These are phyloP conservation scores for Cyclotella kingstonii DNA, from an alignment of 108 stramenopile genomes.

Conservation along the genomic window DNA sequence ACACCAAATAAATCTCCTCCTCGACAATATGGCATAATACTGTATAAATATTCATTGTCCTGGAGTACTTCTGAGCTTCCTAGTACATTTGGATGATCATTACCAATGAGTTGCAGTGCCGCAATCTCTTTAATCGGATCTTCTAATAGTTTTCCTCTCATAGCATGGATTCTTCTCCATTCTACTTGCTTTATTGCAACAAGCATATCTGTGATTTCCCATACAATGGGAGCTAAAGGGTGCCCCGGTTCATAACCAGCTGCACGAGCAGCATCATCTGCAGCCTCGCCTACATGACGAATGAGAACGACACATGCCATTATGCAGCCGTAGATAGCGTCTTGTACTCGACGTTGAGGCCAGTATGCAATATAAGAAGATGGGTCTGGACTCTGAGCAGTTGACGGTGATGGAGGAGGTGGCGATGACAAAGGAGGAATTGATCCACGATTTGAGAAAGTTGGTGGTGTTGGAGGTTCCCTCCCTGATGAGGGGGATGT, in stretches of 20 bases:
- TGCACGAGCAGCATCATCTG: constrained; percentile 78
- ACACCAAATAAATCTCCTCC: constrained; percentile 90
- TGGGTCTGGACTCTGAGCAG: constrained; percentile 4
- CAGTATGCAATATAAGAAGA: constrained; percentile 64
- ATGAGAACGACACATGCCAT: constrained; percentile 73
- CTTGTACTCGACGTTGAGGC: constrained; percentile 76
- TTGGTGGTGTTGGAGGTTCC: background rate
- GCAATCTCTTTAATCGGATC: constrained; percentile 91
- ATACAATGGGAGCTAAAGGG: constrained; percentile 74
- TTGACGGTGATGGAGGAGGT: constrained; percentile 32
- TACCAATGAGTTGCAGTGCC: constrained; percentile 83
- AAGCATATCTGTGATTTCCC: constrained; percentile 70
- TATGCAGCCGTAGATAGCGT: constrained; percentile 85
- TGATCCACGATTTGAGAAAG: constrained; percentile 8
- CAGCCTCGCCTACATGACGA: constrained; percentile 69
- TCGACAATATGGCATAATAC: constrained; percentile 85
- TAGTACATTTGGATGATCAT: constrained; percentile 67
- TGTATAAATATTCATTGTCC: constrained; percentile 82
- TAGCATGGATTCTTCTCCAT: constrained; percentile 78
- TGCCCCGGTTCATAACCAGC: constrained; percentile 77
- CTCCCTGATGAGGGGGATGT: constrained; percentile 2
- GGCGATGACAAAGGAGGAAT: background rate
- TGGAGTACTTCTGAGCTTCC: constrained; percentile 78
- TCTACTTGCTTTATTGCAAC: constrained; percentile 92
- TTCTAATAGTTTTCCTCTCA: constrained; percentile 78